phyloP scores from a whole-genome alignment of 1,284 basidiomycete genomes.

The Gomphus bonarii region DNA sequence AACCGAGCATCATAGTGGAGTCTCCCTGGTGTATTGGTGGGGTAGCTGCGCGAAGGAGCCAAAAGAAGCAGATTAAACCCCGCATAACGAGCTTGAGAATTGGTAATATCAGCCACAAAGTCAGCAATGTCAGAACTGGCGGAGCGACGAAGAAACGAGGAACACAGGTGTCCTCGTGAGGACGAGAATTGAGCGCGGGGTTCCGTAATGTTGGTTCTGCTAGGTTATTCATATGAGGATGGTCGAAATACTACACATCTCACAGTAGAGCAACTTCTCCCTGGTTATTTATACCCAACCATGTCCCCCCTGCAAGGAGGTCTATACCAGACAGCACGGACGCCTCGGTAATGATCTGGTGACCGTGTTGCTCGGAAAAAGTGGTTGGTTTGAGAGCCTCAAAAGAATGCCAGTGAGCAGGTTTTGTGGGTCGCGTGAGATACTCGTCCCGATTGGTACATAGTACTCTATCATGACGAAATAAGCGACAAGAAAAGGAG shows the following conservation, averaged over 20 bases:
- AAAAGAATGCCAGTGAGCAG: conserved; percentile 43
- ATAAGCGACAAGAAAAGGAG: conserved; percentile 7
- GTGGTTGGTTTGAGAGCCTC: conserved; percentile 3
- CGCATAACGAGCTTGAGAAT: conserved; percentile 43
- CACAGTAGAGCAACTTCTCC: conserved; percentile 64
- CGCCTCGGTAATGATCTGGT: conserved; percentile 20
- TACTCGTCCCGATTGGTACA: conserved; percentile 70
- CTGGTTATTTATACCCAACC: conserved; percentile 57
- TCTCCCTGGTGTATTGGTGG: not conserved
- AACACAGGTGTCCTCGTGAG: conserved; percentile 57
- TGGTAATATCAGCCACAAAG: conserved; percentile 23
- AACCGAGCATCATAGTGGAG: conserved; percentile 40
- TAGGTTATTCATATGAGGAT: not conserved
- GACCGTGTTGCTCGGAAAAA: conserved; percentile 7
- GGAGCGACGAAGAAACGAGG: conserved; percentile 50
- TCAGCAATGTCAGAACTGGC: conserved; percentile 31
- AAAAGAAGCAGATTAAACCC: conserved; percentile 67
- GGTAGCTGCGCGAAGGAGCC: conserved; percentile 27
- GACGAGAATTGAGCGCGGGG: conserved; percentile 32
- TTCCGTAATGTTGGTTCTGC: conserved; percentile 75
- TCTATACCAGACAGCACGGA: conserved; percentile 67
- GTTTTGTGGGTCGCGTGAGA: conserved; percentile 51
- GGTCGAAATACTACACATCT: conserved; percentile 20
- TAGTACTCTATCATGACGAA: conserved; percentile 40
- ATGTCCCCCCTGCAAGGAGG: conserved; percentile 60